Evolutionary conservation across 805 yeast genomes (phyloP).

Genomic region (Myxozyma lipomycoides): DNA sequence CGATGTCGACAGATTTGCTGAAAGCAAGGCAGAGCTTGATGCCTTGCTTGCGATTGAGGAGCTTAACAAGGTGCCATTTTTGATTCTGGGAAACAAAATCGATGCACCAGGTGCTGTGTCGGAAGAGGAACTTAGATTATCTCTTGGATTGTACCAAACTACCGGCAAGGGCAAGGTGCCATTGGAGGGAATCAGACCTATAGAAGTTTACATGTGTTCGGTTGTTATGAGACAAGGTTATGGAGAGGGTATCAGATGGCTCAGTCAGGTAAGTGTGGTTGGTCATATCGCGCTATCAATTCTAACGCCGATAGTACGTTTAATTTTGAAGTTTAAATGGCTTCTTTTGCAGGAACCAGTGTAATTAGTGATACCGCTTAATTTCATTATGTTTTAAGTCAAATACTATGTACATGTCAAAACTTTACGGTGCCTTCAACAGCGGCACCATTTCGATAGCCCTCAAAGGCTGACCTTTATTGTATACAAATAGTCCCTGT

Average conservation of each 20-base stretch:
- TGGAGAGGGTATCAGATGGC: conserved; percentile 98
- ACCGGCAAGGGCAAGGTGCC: conserved; percentile 83
- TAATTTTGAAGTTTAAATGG: conserved; percentile 1
- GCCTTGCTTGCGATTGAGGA: conserved; percentile 91
- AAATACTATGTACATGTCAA: neutral
- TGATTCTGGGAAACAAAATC: conserved; percentile 93
- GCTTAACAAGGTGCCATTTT: conserved; percentile 81
- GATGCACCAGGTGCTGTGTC: conserved; percentile 92
- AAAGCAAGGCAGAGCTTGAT: conserved; percentile 91
- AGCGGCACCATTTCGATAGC: conserved; percentile 61
- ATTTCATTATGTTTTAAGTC: neutral
- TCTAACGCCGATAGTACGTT: conserved; percentile 10
- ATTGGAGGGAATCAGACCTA: conserved; percentile 73
- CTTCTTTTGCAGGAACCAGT: neutral
- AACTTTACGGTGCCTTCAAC: conserved; percentile 6
- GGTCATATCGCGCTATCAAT: too few relatives aligned
- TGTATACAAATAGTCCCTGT: conserved; percentile 91
- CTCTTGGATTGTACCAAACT: conserved; percentile 79
- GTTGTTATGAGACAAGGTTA: conserved; percentile 98
- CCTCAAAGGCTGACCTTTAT: conserved; percentile 72
- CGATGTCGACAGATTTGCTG: conserved; percentile 91
- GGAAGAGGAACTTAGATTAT: conserved; percentile 88
- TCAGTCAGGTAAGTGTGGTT: conserved; percentile 60
- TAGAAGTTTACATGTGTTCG: conserved; percentile 95
- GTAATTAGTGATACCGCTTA: neutral